A percentile compares a stretch with the other conserved stretches of the same genome.
phyloP scores from a whole-genome alignment of 345 rosid genomes.

The Pistacia vera region DNA sequence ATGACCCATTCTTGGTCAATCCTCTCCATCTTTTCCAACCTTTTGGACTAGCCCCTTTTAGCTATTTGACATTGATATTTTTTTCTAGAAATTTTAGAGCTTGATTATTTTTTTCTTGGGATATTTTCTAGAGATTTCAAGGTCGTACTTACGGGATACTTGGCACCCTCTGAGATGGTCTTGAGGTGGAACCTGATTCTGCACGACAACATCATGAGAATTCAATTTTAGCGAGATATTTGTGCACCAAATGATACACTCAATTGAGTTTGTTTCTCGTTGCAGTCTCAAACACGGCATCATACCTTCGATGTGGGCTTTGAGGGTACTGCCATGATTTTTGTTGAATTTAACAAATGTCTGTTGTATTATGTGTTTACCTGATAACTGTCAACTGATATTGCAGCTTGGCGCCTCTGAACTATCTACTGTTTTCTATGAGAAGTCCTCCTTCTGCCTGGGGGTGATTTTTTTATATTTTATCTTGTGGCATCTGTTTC shows the following conservation, averaged over 20 bases:
- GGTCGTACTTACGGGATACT: slow-evolving; percentile 91
- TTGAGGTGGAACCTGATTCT: slow-evolving; percentile 75
- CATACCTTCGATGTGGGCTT: slow-evolving; percentile 99
- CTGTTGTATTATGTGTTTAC: slow-evolving; percentile 5
- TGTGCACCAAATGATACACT: slow-evolving; percentile 99
- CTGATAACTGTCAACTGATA: slow-evolving; percentile 22
- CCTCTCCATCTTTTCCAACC: neutral
- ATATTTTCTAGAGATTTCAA: slow-evolving; percentile 73
- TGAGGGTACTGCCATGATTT: slow-evolving; percentile 62
- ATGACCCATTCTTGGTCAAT: neutral
- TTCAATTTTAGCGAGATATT: slow-evolving; percentile 96
- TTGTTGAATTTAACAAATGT: slow-evolving; percentile 1
- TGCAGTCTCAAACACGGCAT: slow-evolving; percentile 97
- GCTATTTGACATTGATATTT: neutral
- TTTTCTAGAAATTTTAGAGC: slow-evolving; percentile 1
- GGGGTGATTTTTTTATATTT: slow-evolving; percentile 64
- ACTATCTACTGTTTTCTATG: slow-evolving; percentile 91
- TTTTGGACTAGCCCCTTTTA: neutral
- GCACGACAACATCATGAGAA: slow-evolving; percentile 79
- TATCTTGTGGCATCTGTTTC: slow-evolving; percentile 4
- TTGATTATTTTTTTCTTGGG: neutral
- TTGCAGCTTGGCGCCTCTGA: slow-evolving; percentile 95
- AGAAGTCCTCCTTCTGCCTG: slow-evolving; percentile 93
- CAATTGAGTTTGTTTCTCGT: slow-evolving; percentile 96
- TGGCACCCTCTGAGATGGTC: slow-evolving; percentile 76